phyloP scores from a whole-genome alignment of 768 basidiomycete genomes.

The Suillus subluteus region DNA sequence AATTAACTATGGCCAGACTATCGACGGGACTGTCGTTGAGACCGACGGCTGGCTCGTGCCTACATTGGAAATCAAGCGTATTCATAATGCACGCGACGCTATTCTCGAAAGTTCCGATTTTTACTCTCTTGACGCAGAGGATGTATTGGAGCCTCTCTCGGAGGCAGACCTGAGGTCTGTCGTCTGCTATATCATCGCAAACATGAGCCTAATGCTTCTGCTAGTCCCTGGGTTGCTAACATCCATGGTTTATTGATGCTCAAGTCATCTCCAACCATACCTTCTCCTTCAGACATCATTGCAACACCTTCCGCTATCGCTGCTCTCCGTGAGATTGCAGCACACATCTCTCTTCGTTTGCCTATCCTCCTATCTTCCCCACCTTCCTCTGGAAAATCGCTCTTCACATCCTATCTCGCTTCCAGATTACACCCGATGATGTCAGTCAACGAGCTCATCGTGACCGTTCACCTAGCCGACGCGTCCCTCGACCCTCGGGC shows the following conservation, averaged over 20 bases:
- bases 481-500: constrained; percentile 94
- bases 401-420: constrained; percentile 79
- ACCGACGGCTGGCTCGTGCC: constrained; percentile 88
- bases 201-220: constrained; percentile 11
- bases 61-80: constrained; percentile 63
- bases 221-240: constrained; percentile 59
- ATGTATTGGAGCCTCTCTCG: constrained; percentile 39
- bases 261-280: constrained; percentile 41
- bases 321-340: constrained; percentile 64
- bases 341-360: constrained; percentile 65
- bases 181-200: not conserved
- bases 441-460: constrained; percentile 60
- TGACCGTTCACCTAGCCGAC: constrained; percentile 90
- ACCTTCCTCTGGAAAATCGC: constrained; percentile 87
- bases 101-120: constrained; percentile 50
- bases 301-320: constrained; percentile 61
- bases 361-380: constrained; percentile 86
- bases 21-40: constrained; percentile 46
- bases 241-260: constrained; percentile 71
- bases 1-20: constrained; percentile 55
- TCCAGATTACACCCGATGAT: constrained; percentile 57
- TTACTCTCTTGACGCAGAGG: constrained; percentile 44
- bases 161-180: constrained; percentile 60
- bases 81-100: constrained; percentile 52
- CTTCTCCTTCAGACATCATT: constrained; percentile 49